Base-by-base conservation (phyloP, 1,284 basidiomycete genomes). In the Marasmius fiardii region DNA sequence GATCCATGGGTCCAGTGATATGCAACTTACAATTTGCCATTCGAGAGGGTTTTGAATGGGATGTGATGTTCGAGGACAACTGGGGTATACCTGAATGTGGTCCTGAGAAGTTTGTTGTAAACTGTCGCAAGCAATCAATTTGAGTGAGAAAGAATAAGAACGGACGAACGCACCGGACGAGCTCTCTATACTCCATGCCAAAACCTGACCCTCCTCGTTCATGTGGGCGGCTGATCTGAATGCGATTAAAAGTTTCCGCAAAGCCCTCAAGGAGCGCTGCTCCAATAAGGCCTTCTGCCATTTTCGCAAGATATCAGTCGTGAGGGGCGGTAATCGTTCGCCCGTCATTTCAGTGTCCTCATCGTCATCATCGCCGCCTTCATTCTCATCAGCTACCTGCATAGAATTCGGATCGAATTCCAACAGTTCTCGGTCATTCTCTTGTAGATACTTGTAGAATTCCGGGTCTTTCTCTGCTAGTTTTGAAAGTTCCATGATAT, bases 371-470 rank as follows among this genome's bases (percentile, higher is more conserved):
- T 75, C 69, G 1, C 12, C 33, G 23, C 35, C 41, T 28, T 72
- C 70, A 26, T 75, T 71, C 37, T 69, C 73, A 14, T 69, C 74
- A 7, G 70, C 70, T 14, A 62, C 65, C 12, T 63, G 69, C 12
- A 63, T 67, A 4, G 63, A 71, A 20, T 70, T 58, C 2, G 76
- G 72, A 37, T 84, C 76, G 68, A 99, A 99, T 1, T 92, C 78
- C 5, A 99, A 79, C 31, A 99, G 75, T 53, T 95, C 93, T 55
- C 80, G 77, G 72, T 99, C 96, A 68, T 99, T 96, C 73, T 98
- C 93, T 74, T 97, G 89, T 6, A 99, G 79, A 68, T 97, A 99
- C 72, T 97, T 95, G 87, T 86, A 99, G 75, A 99, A 99, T 66
- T 98, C 96, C 18, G 96, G 96, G 69, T 99, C 97, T 71, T 93